Evolutionary conservation across 1,284 basidiomycete genomes (phyloP), one percentile per base, ranked within the genome.

Genomic region (Phellopilus nigrolimitatus): DNA sequence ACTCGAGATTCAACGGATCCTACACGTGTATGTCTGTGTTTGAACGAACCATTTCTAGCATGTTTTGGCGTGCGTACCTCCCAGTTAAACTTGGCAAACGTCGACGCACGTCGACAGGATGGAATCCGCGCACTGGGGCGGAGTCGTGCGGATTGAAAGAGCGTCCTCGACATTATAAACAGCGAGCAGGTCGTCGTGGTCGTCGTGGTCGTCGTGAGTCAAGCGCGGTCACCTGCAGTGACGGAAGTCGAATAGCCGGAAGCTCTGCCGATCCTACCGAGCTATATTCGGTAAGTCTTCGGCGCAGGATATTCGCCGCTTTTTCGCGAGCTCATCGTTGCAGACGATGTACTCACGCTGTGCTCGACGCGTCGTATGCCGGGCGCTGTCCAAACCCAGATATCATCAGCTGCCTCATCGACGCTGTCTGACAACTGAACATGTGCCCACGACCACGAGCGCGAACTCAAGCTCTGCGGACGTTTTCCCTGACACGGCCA

Each of bases 1-100:
- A 81, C 54, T 88, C 84, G 39, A 91, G 63, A 60, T 79, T 80
- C 54, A 95, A 68, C 0, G 91, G 88, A 64, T 94, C 91, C 86
- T 91, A 47, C 13, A n/a, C n/a, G 49, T 12, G 31, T 40, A 31
- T 5, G 28, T 31, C 40, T 39, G 24, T 25, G 24, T 2, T 45
- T n/a, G n/a, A n/a, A n/a, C n/a, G n/a, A n/a, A n/a, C n/a, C 34
- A 22, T 24, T 22, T 49, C 19, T 48, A 13, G 25, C 9, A 1
- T 30, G n/a, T 1, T n/a, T 13, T 19, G 17, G 24, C 7, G 24
- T 13, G 55, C 66, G 59, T 59, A 78, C 85, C 76, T 88, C 80
- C 82, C 84, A 87, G 59, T 86, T 68, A 60, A 77, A 76, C 49
- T 70, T 76, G 76, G 43, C 33, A 10, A 38, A 55, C 3, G 43